phyloP scores from a whole-genome alignment of 2,329 filamentous ascomycete genomes.

The Dothideomycetidae sp. region DNA sequence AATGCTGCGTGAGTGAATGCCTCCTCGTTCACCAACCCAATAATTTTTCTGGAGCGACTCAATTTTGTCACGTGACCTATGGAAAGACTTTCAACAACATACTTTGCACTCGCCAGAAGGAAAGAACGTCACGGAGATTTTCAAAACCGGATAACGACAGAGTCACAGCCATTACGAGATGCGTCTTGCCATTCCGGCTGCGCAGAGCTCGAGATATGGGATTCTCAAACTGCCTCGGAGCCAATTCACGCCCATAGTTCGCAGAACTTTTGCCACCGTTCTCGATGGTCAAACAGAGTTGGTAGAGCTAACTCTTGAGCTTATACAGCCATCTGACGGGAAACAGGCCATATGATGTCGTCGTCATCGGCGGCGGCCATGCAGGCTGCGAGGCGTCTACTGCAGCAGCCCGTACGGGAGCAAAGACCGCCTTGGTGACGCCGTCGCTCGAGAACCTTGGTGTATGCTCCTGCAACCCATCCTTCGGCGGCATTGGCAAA shows the following conservation, averaged over 20 bases:
- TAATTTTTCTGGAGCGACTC: too few species aligned
- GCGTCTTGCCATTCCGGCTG: conserved; percentile 6
- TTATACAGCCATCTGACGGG: conserved; percentile 13
- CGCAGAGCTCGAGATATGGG: not conserved
- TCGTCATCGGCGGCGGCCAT: conserved; percentile 92
- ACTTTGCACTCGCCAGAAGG: too few species aligned
- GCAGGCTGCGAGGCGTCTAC: conserved; percentile 88
- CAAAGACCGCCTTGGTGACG: conserved; percentile 77
- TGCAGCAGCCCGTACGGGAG: conserved; percentile 76
- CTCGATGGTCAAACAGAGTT: conserved; percentile 21
- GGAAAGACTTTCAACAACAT: too few species aligned
- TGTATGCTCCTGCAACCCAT: conserved; percentile 92
- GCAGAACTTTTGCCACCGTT: conserved; percentile 32
- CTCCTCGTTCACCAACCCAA: too few species aligned
- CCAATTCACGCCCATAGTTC: conserved; percentile 24
- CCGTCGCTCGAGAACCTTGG: conserved; percentile 80
- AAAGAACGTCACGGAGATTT: too few species aligned
- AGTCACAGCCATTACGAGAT: too few species aligned
- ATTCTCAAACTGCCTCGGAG: conserved; percentile 32
- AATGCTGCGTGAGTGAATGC: too few species aligned
- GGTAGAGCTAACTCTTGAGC: not conserved
- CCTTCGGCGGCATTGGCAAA: conserved; percentile 96
- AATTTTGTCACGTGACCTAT: too few species aligned
- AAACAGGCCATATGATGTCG: conserved; percentile 64
- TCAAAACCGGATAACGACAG: too few species aligned